These are phyloP conservation scores for Mrakia blollopis DNA, from an alignment of 768 basidiomycete species.

Conservation along the genomic window DNA sequence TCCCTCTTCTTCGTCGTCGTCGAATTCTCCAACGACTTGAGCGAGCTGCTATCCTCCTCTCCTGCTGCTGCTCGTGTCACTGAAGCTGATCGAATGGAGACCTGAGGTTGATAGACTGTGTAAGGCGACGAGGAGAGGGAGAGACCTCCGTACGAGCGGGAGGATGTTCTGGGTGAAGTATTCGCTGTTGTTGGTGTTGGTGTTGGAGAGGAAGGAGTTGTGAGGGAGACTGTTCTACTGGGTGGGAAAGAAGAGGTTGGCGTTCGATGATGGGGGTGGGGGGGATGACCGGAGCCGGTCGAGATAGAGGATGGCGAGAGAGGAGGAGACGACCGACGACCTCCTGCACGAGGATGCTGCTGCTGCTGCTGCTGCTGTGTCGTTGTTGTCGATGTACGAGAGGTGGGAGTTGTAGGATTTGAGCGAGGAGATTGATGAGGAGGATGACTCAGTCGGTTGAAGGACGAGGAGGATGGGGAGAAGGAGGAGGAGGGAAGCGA, in stretches of 20 bases:
- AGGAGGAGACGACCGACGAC: not conserved
- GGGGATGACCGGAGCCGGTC: not conserved
- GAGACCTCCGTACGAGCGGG: not conserved
- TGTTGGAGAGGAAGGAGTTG: not conserved
- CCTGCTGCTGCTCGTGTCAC: not conserved
- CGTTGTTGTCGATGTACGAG: not conserved
- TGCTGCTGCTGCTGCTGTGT: too few species aligned
- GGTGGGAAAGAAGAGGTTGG: not conserved
- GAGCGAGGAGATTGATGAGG: not conserved
- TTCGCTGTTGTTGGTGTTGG: too few species aligned
- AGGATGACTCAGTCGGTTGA: not conserved
- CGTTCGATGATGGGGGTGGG: not conserved
- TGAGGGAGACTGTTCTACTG: not conserved
- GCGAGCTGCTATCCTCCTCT: not conserved
- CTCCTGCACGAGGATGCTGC: too few species aligned
- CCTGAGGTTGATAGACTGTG: conserved; percentile 19
- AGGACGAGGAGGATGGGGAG: not conserved
- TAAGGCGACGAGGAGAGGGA: not conserved
- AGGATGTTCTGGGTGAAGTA: not conserved
- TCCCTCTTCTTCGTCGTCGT: not conserved
- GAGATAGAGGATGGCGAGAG: not conserved
- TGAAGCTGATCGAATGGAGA: not conserved
- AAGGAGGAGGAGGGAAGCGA: not conserved
- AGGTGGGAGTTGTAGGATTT: not conserved
- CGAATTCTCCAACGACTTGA: too few species aligned